Base-by-base conservation (phyloP, 2,329 filamentous ascomycete genomes). In the Alternaria ethzedia region DNA sequence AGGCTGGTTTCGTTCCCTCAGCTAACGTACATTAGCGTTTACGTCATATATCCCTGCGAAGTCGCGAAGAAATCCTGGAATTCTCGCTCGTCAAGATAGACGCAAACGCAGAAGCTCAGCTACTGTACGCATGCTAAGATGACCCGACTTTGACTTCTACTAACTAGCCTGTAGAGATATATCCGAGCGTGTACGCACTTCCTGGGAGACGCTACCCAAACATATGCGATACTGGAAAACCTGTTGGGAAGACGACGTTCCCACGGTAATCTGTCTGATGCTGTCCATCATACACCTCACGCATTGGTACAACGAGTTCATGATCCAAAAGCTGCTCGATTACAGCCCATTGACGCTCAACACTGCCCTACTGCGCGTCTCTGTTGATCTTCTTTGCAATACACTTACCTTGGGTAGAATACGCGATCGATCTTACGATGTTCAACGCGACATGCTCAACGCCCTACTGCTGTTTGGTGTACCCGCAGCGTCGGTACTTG, bases 301-400 rank as follows among this genome's bases (percentile, higher is more conserved):
- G 8, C 72, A 78, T 62, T 73, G 72, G 67, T 78, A 78, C 68
- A 78, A 74, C 47, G 76, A 79, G 46, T 79, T 78, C 64, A 74
- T 79, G 68, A 74, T 79, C 17, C 75, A 76, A 30, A 77, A 74
- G 21, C 66, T 78, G 8, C 72, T 79, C 23, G 74, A 75, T 7
- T 70, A 70, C 51, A 66, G 63, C 6, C 69, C 71, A 1, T 61
- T 77, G 9, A 72, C 70, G 0, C 66, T 69, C 43, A 75, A 78
- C 49, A 49, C 59, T 1, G 64, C 71, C 2, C 66, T 78, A 10
- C 58, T 78, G 23, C 71, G 68, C 47, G 71, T 77, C 4, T 69
- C 67, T 6, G 64, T 73, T 26, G 74, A 75, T 43, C 58, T 79
- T 2, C 67, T 79, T 3, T 70, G 69, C 57, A 72, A 73, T 11